Evolutionary conservation across 2,329 filamentous ascomycete species (phyloP).

Genomic region (Microsporum canis): DNA sequence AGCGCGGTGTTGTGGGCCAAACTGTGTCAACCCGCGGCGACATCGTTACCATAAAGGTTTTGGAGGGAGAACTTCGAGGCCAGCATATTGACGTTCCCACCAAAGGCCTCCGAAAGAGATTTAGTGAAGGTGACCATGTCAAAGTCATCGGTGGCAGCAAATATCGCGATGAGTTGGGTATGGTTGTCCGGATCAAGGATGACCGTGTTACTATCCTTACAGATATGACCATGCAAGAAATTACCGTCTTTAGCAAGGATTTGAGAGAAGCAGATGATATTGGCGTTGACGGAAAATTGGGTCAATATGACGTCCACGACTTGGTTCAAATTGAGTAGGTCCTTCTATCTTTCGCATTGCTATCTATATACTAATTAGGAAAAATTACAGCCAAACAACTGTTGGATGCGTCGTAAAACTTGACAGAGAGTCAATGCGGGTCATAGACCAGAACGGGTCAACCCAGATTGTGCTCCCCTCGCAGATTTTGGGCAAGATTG

Average conservation of each 20-base stretch:
- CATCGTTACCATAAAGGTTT: conserved; percentile 79
- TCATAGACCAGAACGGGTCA: conserved; percentile 83
- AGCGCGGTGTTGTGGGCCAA: conserved; percentile 78
- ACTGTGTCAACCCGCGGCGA: conserved; percentile 79
- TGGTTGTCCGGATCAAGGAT: conserved; percentile 87
- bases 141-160: conserved; percentile 95
- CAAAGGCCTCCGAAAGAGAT: conserved; percentile 83
- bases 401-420: conserved; percentile 92
- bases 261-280: conserved; percentile 86
- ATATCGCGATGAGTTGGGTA: conserved; percentile 89
- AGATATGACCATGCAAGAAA: conserved; percentile 83
- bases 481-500: conserved; percentile 81
- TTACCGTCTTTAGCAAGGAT: conserved; percentile 97
- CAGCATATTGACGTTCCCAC: conserved; percentile 86
- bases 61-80: conserved; percentile 67
- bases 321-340: conserved; percentile 78
- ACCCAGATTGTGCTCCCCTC: conserved; percentile 74
- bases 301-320: conserved; percentile 84
- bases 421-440: conserved; percentile 79
- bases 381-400: conserved; percentile 53
- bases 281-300: conserved; percentile 68
- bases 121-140: conserved; percentile 89
- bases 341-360: neutral
- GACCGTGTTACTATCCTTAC: conserved; percentile 88
- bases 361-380: neutral